Evolutionary conservation across 1,284 basidiomycete genomes (phyloP), one percentile per base, ranked within the genome.

Genomic region (Leccinum huronense): DNA sequence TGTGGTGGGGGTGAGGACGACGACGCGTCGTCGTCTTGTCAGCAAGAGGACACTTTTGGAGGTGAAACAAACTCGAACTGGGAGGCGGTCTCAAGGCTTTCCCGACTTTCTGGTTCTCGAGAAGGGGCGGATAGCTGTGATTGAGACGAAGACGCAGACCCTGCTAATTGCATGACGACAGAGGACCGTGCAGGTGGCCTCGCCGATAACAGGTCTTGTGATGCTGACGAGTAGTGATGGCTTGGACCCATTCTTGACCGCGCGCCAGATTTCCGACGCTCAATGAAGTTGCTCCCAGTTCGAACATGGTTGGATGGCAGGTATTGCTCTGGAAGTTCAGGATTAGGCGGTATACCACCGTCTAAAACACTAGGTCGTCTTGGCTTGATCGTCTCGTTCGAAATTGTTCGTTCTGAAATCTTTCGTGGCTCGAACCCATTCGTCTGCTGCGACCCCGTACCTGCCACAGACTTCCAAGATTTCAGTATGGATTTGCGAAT

Each of bases 401-500:
- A 75, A 62, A 66, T 56, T 1, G 67, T 67, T 63, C 73, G 73
- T 42, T 77, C 70, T 58, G 63, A 71, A 69, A 67, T 77, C 74
- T 58, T 73, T 65, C 70, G 74, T 72, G 59, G 74, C 69, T 70
- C 78, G 11, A 71, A 72, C 7, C 73, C 68, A 36, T 71, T 72
- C 48, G 68, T 68, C 63, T 62, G 74, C 42, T 71, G 68, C 19
- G 73, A 71, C 13, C 72, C 70, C 19, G 66, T 71, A 38, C 76
- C 76, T 5, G 77, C 73, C 13, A 78, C 77, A 27, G 83, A 79
- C 69, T 83, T 85, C 80, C 83, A 85, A 13, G 79, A 78, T 72
- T 90, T 90, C 67, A 90, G 75, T 66, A 91, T 90, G 14, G 89
- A 90, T 77, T 89, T 91, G 53, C 87, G 84, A 55, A 79, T 79